These are phyloP conservation scores for Leishmania aethiopica DNA, from an alignment of 208 protist genomes.

Conservation along the genomic window DNA sequence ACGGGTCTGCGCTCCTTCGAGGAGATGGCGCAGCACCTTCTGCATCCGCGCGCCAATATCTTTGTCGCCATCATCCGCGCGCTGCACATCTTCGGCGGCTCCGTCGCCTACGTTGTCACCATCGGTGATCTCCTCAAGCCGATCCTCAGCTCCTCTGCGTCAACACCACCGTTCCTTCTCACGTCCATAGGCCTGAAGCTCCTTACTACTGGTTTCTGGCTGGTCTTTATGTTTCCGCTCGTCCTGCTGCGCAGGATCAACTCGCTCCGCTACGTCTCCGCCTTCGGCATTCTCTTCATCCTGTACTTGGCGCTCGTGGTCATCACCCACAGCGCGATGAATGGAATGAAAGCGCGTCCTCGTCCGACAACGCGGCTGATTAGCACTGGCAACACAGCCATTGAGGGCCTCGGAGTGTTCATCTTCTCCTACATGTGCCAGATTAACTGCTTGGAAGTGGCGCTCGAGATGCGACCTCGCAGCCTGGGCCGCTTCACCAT, in stretches of 20 bases:
- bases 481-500: slow-evolving; percentile 28
- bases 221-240: slow-evolving; percentile 59
- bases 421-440: slow-evolving; percentile 65
- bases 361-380: slow-evolving; percentile 12
- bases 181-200: slow-evolving; percentile 20
- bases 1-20: slow-evolving; percentile 39
- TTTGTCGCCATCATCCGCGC: slow-evolving; percentile 37
- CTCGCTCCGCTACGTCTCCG: slow-evolving; percentile 66
- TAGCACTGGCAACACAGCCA: slow-evolving; percentile 31
- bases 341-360: slow-evolving; percentile 34
- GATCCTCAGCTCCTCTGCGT: slow-evolving; percentile 26
- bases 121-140: slow-evolving; percentile 51
- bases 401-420: slow-evolving; percentile 50
- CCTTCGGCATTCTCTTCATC: slow-evolving; percentile 50
- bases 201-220: slow-evolving; percentile 30
- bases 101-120: slow-evolving; percentile 54
- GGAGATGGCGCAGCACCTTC: slow-evolving; percentile 38
- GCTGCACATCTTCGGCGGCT: slow-evolving; percentile 41
- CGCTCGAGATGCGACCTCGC: slow-evolving; percentile 39
- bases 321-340: slow-evolving; percentile 46
- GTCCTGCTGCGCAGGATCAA: slow-evolving; percentile 55
- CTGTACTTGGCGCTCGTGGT: slow-evolving; percentile 52
- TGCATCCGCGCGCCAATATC: slow-evolving; percentile 17
- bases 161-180: slow-evolving; percentile 18
- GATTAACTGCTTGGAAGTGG: slow-evolving; percentile 57